A percentile compares a stretch with the other conserved stretches of the same genome.
phyloP scores from a whole-genome alignment of 164 flowering plant genomes.

The Aristolochia contorta region DNA sequence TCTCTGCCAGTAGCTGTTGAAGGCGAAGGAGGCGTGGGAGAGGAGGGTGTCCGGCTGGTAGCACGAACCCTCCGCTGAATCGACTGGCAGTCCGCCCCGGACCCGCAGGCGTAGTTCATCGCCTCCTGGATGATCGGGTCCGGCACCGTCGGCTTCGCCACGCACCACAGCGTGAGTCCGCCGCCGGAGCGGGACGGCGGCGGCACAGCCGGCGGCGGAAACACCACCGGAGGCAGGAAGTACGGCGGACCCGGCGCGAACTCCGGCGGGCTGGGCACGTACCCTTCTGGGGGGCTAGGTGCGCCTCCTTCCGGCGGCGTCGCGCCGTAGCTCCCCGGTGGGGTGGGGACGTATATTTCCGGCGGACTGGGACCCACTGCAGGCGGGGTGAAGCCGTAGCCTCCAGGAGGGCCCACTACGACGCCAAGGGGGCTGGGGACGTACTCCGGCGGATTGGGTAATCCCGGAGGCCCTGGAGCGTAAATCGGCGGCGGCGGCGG shows the following conservation, averaged over 20 bases:
- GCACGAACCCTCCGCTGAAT: conserved; percentile 61
- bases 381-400: conserved; percentile 14
- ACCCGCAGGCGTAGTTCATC: conserved; percentile 89
- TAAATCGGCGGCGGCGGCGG: conserved; percentile 18
- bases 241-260: conserved; percentile 25
- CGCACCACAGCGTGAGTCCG: conserved; percentile 55
- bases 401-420: conserved; percentile 18
- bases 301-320: conserved; percentile 22
- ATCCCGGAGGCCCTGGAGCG: conserved; percentile 9
- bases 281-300: conserved; percentile 29
- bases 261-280: conserved; percentile 23
- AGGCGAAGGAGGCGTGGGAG: conserved; percentile 86
- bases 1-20: conserved; percentile 89
- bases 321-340: conserved; percentile 13
- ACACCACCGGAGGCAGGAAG: conserved; percentile 39
- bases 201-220: conserved; percentile 66
- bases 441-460: conserved; percentile 4
- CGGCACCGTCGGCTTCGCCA: conserved; percentile 91
- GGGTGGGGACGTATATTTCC: conserved; percentile 1
- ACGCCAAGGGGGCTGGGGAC: conserved; percentile 5
- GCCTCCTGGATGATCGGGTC: conserved; percentile 85
- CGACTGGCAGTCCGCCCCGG: conserved; percentile 74
- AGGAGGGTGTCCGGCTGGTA: conserved; percentile 52
- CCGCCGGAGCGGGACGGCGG: conserved; percentile 33
- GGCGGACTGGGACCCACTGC: conserved; percentile 20